A percentile compares a stretch with the other conserved stretches of the same genome.
phyloP scores from a whole-genome alignment of 306 rosid species.

The Dalbergia cultrata region DNA sequence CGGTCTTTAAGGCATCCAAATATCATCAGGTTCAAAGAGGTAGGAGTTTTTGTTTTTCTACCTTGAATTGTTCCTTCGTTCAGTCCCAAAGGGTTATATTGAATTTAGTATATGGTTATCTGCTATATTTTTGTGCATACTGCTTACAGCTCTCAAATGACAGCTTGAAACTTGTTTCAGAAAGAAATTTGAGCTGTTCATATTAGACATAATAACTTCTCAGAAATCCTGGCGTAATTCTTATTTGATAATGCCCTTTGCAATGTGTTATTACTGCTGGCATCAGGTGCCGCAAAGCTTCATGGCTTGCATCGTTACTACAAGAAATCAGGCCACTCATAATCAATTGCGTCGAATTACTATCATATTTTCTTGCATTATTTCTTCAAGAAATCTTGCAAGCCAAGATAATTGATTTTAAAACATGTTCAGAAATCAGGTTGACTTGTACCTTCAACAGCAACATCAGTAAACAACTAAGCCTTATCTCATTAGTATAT shows the following conservation, averaged over 20 bases:
- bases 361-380: conserved; percentile 4
- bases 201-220: neutral
- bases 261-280: conserved; percentile 1
- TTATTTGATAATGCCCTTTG: neutral
- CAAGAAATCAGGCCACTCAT: neutral
- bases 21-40: conserved; percentile 97
- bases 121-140: conserved; percentile 29
- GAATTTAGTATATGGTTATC: conserved; percentile 26
- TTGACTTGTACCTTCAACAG: neutral
- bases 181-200: conserved; percentile 16
- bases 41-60: conserved; percentile 42
- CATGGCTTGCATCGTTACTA: conserved; percentile 14
- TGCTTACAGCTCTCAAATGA: neutral
- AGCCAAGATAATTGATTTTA: conserved; percentile 15
- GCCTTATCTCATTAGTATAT: neutral
- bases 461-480: neutral
- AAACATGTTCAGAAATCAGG: conserved; percentile 36
- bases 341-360: neutral
- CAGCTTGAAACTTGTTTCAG: conserved; percentile 29
- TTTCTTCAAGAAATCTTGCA: neutral
- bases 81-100: conserved; percentile 1
- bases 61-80: neutral
- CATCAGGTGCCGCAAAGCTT: conserved; percentile 13
- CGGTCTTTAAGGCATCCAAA: conserved; percentile 94
- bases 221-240: neutral